These are phyloP conservation scores for Penicillium capsulatum DNA, from an alignment of 2,329 filamentous ascomycete genomes.

Conservation along the genomic window DNA sequence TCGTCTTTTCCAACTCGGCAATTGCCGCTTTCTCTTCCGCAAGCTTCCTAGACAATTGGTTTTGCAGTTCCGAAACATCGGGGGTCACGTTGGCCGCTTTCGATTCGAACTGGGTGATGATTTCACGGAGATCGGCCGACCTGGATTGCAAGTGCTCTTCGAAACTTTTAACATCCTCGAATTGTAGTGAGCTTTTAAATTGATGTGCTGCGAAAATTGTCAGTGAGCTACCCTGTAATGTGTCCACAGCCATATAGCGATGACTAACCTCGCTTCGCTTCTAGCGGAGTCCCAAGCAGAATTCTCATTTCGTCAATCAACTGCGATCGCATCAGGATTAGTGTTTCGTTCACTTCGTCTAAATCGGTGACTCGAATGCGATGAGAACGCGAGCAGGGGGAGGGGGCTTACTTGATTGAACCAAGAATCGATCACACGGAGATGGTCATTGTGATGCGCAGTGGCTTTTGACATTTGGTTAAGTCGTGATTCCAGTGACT, in stretches of 20 bases:
- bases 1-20: slow-evolving; percentile 69
- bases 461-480: slow-evolving; percentile 74
- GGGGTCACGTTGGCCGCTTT: slow-evolving; percentile 49
- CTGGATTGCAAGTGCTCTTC: slow-evolving; percentile 74
- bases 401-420: slow-evolving; percentile 72
- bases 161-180: slow-evolving; percentile 59
- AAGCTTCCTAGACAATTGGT: slow-evolving; percentile 68
- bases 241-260: not conserved
- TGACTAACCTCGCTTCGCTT: slow-evolving; percentile 29
- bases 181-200: slow-evolving; percentile 54
- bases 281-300: slow-evolving; percentile 31
- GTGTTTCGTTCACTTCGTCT: no score
- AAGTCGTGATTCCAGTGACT: slow-evolving; percentile 73
- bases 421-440: slow-evolving; percentile 88
- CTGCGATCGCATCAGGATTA: slow-evolving; percentile 24
- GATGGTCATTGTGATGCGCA: slow-evolving; percentile 83
- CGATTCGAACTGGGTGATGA: slow-evolving; percentile 66
- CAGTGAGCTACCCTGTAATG: not conserved
- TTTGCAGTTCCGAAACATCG: slow-evolving; percentile 68
- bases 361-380: no score
- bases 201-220: slow-evolving; percentile 18
- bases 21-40: slow-evolving; percentile 78
- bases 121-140: slow-evolving; percentile 69
- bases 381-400: not conserved
- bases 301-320: slow-evolving; percentile 48